phyloP scores from a whole-genome alignment of 805 yeast species.

The Myxozyma lipomycoides region DNA sequence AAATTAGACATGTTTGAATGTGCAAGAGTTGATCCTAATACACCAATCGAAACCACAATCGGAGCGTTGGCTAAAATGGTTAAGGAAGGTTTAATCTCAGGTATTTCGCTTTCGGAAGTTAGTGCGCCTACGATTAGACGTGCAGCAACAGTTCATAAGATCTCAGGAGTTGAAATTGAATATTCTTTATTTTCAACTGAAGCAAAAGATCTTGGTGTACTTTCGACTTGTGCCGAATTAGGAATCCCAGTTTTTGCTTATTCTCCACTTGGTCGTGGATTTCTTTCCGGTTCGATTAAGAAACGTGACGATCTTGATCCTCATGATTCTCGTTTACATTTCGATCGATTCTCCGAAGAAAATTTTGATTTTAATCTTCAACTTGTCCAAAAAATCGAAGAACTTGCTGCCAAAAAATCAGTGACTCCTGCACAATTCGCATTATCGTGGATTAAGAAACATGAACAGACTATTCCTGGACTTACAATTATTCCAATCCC shows the following conservation, averaged over 20 bases:
- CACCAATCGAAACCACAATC: conserved; percentile 62
- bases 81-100: conserved; percentile 61
- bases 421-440: conserved; percentile 64
- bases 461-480: conserved; percentile 37
- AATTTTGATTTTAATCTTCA: conserved; percentile 50
- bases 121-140: conserved; percentile 55
- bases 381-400: conserved; percentile 48
- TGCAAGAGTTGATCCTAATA: conserved; percentile 61
- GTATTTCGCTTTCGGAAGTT: conserved; percentile 72
- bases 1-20: conserved; percentile 60
- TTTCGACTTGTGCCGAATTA: conserved; percentile 53
- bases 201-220: conserved; percentile 57
- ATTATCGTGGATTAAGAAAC: conserved; percentile 58
- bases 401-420: conserved; percentile 45
- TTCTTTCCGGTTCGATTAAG: conserved; percentile 60
- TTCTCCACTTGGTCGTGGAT: conserved; percentile 80
- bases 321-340: conserved; percentile 50
- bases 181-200: conserved; percentile 65
- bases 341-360: conserved; percentile 60
- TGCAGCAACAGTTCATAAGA: conserved; percentile 53
- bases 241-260: conserved; percentile 72
- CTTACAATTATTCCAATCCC: conserved; percentile 76
- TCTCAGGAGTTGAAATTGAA: conserved; percentile 74
- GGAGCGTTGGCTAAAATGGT: conserved; percentile 54
- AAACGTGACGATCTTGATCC: conserved; percentile 47